Percentiles rank a stretch among this genome's conserved stretches.
Conservation (phyloP, 495 filamentous ascomycete genomes). For the Neurospora cerealis region DNA sequence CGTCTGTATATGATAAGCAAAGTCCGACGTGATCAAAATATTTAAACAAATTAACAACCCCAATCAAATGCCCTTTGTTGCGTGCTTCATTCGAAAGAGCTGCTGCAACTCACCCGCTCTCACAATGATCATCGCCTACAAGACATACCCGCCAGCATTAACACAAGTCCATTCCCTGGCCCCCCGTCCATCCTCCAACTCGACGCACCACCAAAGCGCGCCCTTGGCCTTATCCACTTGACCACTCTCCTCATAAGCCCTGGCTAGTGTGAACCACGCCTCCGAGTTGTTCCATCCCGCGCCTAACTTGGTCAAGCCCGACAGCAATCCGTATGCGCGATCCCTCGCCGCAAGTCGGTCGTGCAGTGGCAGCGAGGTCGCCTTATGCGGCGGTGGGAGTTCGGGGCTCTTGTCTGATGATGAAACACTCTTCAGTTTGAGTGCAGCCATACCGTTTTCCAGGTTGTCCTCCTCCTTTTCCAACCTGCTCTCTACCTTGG, state of each 20-base stretch:
- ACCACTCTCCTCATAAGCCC: constrained; percentile 74
- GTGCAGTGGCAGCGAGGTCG: constrained; percentile 49
- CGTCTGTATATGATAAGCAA: neutral
- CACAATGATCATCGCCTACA: constrained; percentile 21
- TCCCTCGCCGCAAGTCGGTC: constrained; percentile 78
- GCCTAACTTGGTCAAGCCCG: constrained; percentile 73
- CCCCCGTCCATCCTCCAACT: constrained; percentile 56
- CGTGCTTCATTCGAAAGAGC: neutral
- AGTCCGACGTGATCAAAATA: neutral
- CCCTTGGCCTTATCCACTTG: constrained; percentile 75
- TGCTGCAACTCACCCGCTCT: neutral
- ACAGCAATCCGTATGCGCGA: constrained; percentile 73
- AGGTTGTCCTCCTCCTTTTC: neutral
- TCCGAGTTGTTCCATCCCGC: constrained; percentile 87
- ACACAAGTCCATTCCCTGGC: constrained; percentile 51
- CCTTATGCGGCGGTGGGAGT: constrained; percentile 35
- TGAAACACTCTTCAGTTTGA: neutral
- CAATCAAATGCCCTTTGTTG: neutral
- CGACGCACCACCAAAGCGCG: constrained; percentile 67
- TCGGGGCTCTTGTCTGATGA: constrained; percentile 13
- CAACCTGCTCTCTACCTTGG: neutral
- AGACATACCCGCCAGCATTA: constrained; percentile 46
- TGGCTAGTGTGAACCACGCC: constrained; percentile 82
- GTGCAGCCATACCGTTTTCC: neutral
- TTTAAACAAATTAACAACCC: neutral